phyloP scores from a whole-genome alignment of 805 yeast genomes.

The Metschnikowia proteae region DNA sequence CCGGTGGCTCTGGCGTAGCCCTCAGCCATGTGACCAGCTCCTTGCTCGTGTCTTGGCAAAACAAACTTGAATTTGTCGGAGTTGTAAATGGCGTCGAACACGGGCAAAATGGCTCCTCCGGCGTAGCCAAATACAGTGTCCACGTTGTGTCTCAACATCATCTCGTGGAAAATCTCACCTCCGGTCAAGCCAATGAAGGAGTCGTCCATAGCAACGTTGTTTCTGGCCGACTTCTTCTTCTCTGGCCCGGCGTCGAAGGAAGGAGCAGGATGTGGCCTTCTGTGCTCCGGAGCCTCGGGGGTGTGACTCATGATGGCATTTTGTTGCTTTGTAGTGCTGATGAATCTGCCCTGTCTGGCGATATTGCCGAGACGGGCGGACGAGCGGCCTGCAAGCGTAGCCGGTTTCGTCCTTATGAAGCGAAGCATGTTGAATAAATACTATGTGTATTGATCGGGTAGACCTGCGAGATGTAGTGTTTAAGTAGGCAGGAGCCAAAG shows the following conservation, averaged over 20 bases:
- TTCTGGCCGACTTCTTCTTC: slow-evolving; percentile 5
- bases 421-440: slow-evolving; percentile 13
- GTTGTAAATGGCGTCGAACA: slow-evolving; percentile 93
- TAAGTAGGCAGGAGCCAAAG: background rate
- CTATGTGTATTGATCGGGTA: background rate
- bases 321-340: slow-evolving; percentile 29
- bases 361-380: slow-evolving; percentile 8
- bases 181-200: slow-evolving; percentile 96
- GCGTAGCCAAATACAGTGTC: slow-evolving; percentile 97
- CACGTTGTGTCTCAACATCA: slow-evolving; percentile 95
- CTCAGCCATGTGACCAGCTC: slow-evolving; percentile 99
- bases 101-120: slow-evolving; percentile 98
- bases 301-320: slow-evolving; percentile 26
- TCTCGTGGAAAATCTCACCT: slow-evolving; percentile 97
- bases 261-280: slow-evolving; percentile 48
- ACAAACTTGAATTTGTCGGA: slow-evolving; percentile 85
- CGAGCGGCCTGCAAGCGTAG: slow-evolving; percentile 11
- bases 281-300: slow-evolving; percentile 14
- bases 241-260: slow-evolving; percentile 40
- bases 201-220: slow-evolving; percentile 56
- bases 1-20: slow-evolving; percentile 96
- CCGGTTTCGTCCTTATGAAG: slow-evolving; percentile 13
- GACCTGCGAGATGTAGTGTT: background rate
- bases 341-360: slow-evolving; percentile 23
- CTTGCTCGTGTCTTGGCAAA: slow-evolving; percentile 96